Evolutionary conservation across 495 filamentous ascomycete genomes (phyloP).

Genomic region (Penicillium robsamsonii): DNA sequence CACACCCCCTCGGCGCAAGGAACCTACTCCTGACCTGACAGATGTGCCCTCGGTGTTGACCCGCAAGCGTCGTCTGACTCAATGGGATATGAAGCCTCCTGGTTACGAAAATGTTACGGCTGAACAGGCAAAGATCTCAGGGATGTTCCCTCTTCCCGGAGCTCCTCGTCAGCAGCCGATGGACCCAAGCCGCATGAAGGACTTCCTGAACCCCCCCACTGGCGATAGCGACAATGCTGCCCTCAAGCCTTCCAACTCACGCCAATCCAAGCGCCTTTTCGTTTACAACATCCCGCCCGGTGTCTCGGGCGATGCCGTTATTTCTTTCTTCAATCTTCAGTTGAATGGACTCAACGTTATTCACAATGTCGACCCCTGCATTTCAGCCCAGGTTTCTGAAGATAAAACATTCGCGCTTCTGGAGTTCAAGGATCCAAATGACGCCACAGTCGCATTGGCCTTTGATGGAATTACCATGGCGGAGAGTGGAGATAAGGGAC

Average conservation of each 20-base stretch:
- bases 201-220: slow-evolving; percentile 88
- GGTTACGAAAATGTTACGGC: slow-evolving; percentile 99
- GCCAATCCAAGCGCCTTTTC: slow-evolving; percentile 89
- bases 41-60: slow-evolving; percentile 73
- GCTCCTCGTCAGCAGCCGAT: slow-evolving; percentile 94
- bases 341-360: slow-evolving; percentile 92
- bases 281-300: slow-evolving; percentile 73
- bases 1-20: slow-evolving; percentile 82
- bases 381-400: slow-evolving; percentile 76
- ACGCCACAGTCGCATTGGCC: slow-evolving; percentile 88
- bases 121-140: slow-evolving; percentile 97
- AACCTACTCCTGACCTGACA: slow-evolving; percentile 93
- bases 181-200: slow-evolving; percentile 91
- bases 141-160: slow-evolving; percentile 97
- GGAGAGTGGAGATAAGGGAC: slow-evolving; percentile 58
- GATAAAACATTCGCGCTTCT: slow-evolving; percentile 78
- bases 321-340: slow-evolving; percentile 92
- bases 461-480: slow-evolving; percentile 89
- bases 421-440: slow-evolving; percentile 83
- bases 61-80: slow-evolving; percentile 86
- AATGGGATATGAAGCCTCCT: slow-evolving; percentile 99
- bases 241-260: slow-evolving; percentile 87
- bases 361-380: slow-evolving; percentile 78
- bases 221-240: slow-evolving; percentile 70
- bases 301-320: slow-evolving; percentile 66